Base-by-base conservation (phyloP, 352 stramenopile species). In the Albugo laibachii region DNA sequence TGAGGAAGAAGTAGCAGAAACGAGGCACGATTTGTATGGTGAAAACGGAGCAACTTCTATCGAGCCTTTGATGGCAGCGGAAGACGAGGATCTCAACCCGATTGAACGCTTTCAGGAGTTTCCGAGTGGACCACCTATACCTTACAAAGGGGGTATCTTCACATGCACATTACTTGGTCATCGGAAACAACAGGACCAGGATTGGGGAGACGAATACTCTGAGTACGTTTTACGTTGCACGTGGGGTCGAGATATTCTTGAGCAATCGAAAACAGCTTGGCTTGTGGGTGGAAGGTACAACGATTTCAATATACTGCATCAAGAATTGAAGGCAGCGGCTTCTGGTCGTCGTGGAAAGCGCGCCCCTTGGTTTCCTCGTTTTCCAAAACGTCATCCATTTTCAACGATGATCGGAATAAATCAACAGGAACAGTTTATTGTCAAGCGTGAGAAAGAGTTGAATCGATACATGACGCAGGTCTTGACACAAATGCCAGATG, bases 401-500 rank as follows among this genome's bases (percentile, higher is more conserved):
- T 92, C 79, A 55, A 85, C 74, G 15, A 81, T 89, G 68, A 86
- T 92, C 35, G 79, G 79, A 52, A 92, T 89, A 69, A 92, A 92
- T 59, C 74, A 87, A 52, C 64, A 89, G 49, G 79, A 92, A 51
- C 88, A 92, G 57, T 92, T 92, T 53, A 85, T 92, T 51, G 86
- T 86, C 66, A 88, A 85, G 62, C 76, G 79, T 41, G 79, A 92
- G 57, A 92, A 92, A 57, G 79, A 92, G 50, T 70, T 92, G 52
- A 92, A 92, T 60, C 79, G 79, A 36, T 92, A 92, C 70, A 81
- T 92, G 67, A 92, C 79, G 43, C 79, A 92, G 51, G 79, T 92
- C 63, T 57, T 92, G 37, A 92, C 79, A 41, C 79, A 92, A 59
- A 92, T 92, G 79, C 79, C 79, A 2, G 79, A 92, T 42, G 79